Percentiles rank a stretch among this genome's conserved stretches.
These are phyloP conservation scores for Pyrrhoderma noxium DNA, from an alignment of 1,284 basidiomycete genomes.

Conservation along the genomic window DNA sequence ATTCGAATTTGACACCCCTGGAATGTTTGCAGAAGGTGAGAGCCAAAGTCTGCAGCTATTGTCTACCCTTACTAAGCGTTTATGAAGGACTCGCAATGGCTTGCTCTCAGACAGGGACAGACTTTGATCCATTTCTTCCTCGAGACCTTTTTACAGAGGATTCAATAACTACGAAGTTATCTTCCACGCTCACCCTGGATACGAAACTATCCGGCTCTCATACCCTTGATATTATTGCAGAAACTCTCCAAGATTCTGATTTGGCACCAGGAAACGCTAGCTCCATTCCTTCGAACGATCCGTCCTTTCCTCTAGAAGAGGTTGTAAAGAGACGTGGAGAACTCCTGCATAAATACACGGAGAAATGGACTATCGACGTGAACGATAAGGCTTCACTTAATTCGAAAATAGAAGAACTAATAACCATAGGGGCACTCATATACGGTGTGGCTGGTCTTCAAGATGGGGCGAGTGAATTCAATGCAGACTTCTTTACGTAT, in stretches of 20 bases:
- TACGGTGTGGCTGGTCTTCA: slow-evolving; percentile 38
- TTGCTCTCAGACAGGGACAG: slow-evolving; percentile 1
- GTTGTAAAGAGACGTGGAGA: slow-evolving; percentile 32
- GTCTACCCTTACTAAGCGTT: neutral
- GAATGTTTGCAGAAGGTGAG: slow-evolving; percentile 57
- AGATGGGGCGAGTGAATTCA: slow-evolving; percentile 16
- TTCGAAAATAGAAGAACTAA: slow-evolving; percentile 33
- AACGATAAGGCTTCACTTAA: slow-evolving; percentile 27
- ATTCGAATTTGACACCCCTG: slow-evolving; percentile 53
- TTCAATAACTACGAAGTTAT: neutral
- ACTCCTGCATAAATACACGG: slow-evolving; percentile 36
- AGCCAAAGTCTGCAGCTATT: neutral
- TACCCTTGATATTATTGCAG: slow-evolving; percentile 40
- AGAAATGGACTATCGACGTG: slow-evolving; percentile 37
- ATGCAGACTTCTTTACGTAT: slow-evolving; percentile 22
- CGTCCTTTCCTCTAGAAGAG: slow-evolving; percentile 18
- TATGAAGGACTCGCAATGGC: slow-evolving; percentile 14
- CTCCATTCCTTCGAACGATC: neutral
- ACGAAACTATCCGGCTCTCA: slow-evolving; percentile 20
- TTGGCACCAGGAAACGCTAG: slow-evolving; percentile 23
- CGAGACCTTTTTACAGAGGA: slow-evolving; percentile 3
- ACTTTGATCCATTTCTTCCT: slow-evolving; percentile 11
- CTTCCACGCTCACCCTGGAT: neutral
- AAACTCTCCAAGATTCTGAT: slow-evolving; percentile 37
- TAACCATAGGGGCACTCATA: slow-evolving; percentile 34